These are phyloP conservation scores for Macrolepiota fuliginosa DNA, from an alignment of 768 basidiomycete genomes.

Conservation along the genomic window DNA sequence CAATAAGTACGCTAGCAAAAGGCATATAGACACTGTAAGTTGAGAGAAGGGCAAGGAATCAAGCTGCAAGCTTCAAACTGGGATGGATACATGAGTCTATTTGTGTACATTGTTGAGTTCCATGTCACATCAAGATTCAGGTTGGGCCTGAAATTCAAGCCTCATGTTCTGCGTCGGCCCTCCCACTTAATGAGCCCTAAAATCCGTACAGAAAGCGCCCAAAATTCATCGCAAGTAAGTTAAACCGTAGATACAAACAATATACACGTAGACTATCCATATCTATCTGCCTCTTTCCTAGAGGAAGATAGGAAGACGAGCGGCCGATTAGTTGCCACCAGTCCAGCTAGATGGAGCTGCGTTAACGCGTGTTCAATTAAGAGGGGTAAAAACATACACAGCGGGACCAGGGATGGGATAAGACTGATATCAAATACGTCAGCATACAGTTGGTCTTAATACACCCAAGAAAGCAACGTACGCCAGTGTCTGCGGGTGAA, in stretches of 20 bases:
- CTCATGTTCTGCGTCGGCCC: no score
- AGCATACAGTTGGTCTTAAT: neutral
- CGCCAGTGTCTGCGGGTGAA: slow-evolving; percentile 7
- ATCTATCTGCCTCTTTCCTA: neutral
- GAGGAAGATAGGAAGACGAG: neutral
- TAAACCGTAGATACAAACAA: neutral
- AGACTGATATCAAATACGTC: slow-evolving; percentile 12
- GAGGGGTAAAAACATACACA: slow-evolving; percentile 27
- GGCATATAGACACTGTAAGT: no score
- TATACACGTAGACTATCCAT: neutral
- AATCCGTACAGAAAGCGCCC: neutral
- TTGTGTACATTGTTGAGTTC: no score
- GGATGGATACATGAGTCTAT: no score
- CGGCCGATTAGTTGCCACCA: slow-evolving; percentile 11
- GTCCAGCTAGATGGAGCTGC: slow-evolving; percentile 13
- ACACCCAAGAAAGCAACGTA: neutral
- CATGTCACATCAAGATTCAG: no score
- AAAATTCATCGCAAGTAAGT: neutral
- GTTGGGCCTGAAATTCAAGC: no score
- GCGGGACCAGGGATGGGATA: slow-evolving; percentile 43
- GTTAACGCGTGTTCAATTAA: neutral
- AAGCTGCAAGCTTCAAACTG: no score
- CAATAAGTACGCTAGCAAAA: no score
- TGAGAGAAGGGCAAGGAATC: no score
- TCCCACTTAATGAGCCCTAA: no score